Base-by-base conservation (phyloP, 441 rosid species). In the Populus trichocarpa region DNA sequence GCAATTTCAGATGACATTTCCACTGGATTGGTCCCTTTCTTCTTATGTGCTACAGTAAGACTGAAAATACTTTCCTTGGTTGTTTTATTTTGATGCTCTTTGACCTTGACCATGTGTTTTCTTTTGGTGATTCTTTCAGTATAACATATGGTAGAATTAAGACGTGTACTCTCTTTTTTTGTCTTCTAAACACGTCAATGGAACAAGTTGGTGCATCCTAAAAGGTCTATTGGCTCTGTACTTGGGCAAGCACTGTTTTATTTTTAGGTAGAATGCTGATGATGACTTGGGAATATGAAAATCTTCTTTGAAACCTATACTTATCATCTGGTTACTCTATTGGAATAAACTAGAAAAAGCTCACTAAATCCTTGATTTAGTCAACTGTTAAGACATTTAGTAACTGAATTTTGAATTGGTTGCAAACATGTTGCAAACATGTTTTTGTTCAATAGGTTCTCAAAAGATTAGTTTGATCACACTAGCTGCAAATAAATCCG, bases 1-100 rank as follows among this genome's bases (percentile, higher is more conserved):
- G 85, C 90, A 67, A 89, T 95, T 86, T 87, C 90, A 30, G 67
- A 57, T 28, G 99, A 95, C 82, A 80, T 89, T 75, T 87, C 89
- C 30, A n/a, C 16, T 22, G 95, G 97, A 70, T 85, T 90, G 78
- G 83, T 92, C 69, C 98, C 99, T 70, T 90, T 93, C 83, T 91
- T 95, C 83, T 77, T 93, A 40, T 93, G 97, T 77, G 95, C 93
- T 38, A 92, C 90, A 64, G 99, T 95, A 87, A 80, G 93, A 74
- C 69, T 32, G 66, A 67, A 74, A 20, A 16, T 14, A 18, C 3
- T 18, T 42, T 23, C 73, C 13, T 38, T n/a, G 79, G 50, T 80
- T 46, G 16, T 71, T 71, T 28, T 68, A 13, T 72, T 79, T 68
- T 18, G 59, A 3, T 8, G 36, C 64, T 26, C 71, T 66, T 72